Evolutionary conservation across 257 asterid species (phyloP).

Genomic region (Penstemon barbatus): DNA sequence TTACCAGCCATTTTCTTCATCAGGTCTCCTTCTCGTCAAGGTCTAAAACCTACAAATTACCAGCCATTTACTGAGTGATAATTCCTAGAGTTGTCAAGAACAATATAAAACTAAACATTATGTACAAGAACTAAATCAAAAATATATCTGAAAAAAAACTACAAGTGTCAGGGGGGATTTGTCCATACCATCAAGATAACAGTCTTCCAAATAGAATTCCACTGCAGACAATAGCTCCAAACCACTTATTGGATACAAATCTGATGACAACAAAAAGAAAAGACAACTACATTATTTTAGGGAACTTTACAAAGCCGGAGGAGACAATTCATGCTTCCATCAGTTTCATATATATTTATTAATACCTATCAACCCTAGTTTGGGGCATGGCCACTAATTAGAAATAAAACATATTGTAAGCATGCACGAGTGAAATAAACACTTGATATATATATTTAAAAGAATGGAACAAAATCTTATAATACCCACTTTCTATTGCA

Average conservation of each 20-base stretch:
- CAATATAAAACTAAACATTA: background rate
- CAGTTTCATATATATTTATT: background rate
- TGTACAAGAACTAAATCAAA: background rate
- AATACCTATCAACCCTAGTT: background rate
- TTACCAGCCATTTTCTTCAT: too few species aligned
- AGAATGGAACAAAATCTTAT: background rate
- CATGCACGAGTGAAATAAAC: background rate
- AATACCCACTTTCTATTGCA: slow-evolving; percentile 70
- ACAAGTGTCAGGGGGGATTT: background rate
- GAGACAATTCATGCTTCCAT: background rate
- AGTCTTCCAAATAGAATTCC: slow-evolving; percentile 65
- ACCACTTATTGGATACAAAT: slow-evolving; percentile 88
- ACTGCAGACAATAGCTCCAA: slow-evolving; percentile 73
- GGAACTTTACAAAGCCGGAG: slow-evolving; percentile 2
- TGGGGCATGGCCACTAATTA: slow-evolving; percentile 2
- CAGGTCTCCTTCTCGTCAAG: too few species aligned
- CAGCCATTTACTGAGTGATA: background rate
- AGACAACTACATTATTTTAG: background rate
- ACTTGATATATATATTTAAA: background rate
- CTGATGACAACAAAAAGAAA: slow-evolving; percentile 35
- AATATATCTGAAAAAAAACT: slow-evolving; percentile 11
- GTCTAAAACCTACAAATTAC: too few species aligned
- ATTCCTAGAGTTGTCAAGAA: background rate
- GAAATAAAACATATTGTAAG: background rate
- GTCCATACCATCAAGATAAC: slow-evolving; percentile 40